These are phyloP conservation scores for Podaxis pistillaris DNA, from an alignment of 768 basidiomycete genomes.

Conservation along the genomic window DNA sequence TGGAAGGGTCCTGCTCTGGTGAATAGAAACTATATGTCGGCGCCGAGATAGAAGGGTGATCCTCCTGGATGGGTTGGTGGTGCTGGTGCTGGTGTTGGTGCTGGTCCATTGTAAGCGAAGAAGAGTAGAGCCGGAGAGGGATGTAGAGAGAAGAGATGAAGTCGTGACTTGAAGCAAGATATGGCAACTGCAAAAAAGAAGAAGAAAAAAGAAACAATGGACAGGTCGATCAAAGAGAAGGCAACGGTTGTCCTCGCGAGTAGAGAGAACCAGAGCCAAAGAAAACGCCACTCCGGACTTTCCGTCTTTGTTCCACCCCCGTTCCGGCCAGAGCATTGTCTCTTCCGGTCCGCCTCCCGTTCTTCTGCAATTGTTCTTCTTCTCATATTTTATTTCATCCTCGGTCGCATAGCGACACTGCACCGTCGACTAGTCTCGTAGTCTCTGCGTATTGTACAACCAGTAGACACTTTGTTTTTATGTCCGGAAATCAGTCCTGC, in stretches of 20 bases:
- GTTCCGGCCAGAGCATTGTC: slow-evolving; percentile 19
- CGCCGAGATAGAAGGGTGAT: slow-evolving; percentile 42
- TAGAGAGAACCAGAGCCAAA: slow-evolving; percentile 19
- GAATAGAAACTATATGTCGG: slow-evolving; percentile 14
- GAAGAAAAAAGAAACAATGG: slow-evolving; percentile 33
- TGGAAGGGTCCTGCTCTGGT: slow-evolving; percentile 45
- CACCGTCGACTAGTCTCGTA: neutral
- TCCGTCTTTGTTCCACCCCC: slow-evolving; percentile 17
- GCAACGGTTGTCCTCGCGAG: slow-evolving; percentile 20
- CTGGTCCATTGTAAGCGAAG: slow-evolving; percentile 43
- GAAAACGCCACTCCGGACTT: slow-evolving; percentile 25
- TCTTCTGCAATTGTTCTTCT: neutral
- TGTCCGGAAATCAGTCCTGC: neutral
- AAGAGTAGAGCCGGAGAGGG: slow-evolving; percentile 31
- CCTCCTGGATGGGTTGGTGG: slow-evolving; percentile 48
- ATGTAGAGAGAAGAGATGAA: slow-evolving; percentile 11
- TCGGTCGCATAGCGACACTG: neutral
- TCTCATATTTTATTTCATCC: neutral
- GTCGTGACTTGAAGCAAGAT: slow-evolving; percentile 23
- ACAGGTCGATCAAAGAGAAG: slow-evolving; percentile 21
- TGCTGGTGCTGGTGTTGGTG: slow-evolving; percentile 38
- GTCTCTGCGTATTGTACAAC: neutral
- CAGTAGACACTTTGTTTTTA: neutral
- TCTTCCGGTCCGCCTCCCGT: slow-evolving; percentile 4
- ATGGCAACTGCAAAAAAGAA: slow-evolving; percentile 27